A percentile compares a stretch with the other conserved stretches of the same genome.
phyloP scores from a whole-genome alignment of 1,284 basidiomycete species.

The Rhodotorula sp. region DNA sequence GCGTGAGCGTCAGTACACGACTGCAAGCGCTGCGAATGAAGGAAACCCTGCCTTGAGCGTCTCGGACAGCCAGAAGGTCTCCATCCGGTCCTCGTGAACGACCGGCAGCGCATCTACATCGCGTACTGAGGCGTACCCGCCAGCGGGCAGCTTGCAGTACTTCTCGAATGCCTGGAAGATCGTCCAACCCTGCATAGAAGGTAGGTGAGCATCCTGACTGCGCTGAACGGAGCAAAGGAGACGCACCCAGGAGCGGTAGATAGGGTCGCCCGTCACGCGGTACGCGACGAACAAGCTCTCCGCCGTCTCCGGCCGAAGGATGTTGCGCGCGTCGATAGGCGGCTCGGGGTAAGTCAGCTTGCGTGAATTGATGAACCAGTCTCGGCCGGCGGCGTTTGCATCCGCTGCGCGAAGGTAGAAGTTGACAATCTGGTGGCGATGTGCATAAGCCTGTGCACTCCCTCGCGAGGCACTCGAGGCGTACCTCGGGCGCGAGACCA shows the following conservation, averaged over 20 bases:
- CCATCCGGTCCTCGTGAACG: constrained; percentile 81
- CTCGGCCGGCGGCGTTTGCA: constrained; percentile 44
- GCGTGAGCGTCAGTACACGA: constrained; percentile 53
- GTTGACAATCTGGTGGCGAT: constrained; percentile 69
- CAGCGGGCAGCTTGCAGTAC: constrained; percentile 68
- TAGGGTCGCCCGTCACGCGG: constrained; percentile 75
- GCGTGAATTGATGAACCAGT: constrained; percentile 79
- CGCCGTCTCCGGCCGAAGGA: constrained; percentile 87
- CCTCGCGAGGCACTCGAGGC: neutral
- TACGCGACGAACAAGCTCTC: constrained; percentile 87
- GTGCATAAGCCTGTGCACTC: accelerated
- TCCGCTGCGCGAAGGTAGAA: constrained; percentile 57
- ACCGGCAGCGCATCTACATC: constrained; percentile 76
- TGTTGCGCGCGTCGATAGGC: constrained; percentile 82
- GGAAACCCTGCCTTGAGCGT: neutral
- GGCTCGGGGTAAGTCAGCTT: constrained; percentile 40
- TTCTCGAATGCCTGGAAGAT: constrained; percentile 88
- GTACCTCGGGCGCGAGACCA: constrained; percentile 55
- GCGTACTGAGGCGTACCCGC: constrained; percentile 79
- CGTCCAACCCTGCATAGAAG: constrained; percentile 62
- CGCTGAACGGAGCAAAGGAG: neutral
- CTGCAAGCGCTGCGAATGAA: constrained; percentile 67
- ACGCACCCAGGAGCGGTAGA: constrained; percentile 60
- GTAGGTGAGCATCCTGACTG: neutral
- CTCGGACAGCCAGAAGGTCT: constrained; percentile 75